These are phyloP conservation scores for Veloboletus limbatus DNA, from an alignment of 1,284 basidiomycete genomes.

Conservation along the genomic window DNA sequence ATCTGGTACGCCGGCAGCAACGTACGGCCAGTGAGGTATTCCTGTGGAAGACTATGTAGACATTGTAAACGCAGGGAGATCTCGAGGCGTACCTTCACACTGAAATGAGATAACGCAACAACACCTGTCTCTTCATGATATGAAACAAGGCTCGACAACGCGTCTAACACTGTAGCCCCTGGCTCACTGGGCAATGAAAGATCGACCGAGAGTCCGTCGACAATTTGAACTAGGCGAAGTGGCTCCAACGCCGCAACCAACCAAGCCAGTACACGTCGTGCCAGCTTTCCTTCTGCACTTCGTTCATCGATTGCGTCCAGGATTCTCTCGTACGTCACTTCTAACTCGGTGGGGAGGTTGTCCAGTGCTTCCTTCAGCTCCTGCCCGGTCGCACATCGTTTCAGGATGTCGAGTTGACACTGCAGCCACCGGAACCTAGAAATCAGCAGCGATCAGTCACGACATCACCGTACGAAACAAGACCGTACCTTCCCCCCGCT, in stretches of 20 bases:
- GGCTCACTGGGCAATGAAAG: too few relatives aligned
- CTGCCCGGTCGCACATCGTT: neutral
- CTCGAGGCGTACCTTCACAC: neutral
- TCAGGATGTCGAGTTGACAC: slow-evolving; percentile 4
- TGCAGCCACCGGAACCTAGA: slow-evolving; percentile 8
- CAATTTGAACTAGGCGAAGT: neutral
- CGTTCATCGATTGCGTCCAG: slow-evolving; percentile 3
- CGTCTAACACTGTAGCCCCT: neutral
- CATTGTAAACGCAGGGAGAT: neutral
- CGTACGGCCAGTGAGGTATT: neutral
- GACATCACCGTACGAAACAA: neutral
- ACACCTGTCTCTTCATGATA: neutral
- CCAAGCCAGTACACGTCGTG: neutral
- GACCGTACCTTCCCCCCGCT: slow-evolving; percentile 1
- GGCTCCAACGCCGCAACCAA: slow-evolving; percentile 1
- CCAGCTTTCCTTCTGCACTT: neutral
- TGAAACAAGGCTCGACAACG: slow-evolving; percentile 1
- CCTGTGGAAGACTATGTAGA: neutral
- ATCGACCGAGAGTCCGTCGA: neutral
- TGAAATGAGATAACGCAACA: neutral
- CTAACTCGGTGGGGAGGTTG: neutral
- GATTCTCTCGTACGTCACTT: slow-evolving; percentile 2
- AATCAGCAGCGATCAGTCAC: neutral
- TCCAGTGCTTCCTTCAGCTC: neutral
- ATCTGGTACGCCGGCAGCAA: neutral